Percentiles rank a stretch among this genome's conserved stretches.
Evolutionary conservation across 495 filamentous ascomycete species (phyloP).

Genomic region (Aspergillus taichungensis): DNA sequence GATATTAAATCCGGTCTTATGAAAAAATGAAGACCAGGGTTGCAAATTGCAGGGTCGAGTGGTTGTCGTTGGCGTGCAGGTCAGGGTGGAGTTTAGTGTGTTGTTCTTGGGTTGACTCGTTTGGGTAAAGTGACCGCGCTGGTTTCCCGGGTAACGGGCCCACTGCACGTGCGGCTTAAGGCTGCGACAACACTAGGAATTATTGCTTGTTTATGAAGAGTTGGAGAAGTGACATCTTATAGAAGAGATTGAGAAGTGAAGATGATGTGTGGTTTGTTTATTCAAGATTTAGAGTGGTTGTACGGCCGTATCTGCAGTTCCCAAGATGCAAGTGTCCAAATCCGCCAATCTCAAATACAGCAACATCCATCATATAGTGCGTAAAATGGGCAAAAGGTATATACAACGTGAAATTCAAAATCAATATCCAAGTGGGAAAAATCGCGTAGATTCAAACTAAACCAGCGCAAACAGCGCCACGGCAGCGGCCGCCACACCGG

Average conservation of each 20-base stretch:
- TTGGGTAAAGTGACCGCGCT: background rate
- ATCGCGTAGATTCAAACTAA: no score
- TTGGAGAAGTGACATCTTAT: no score
- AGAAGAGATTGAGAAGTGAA: no score
- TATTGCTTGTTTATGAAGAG: background rate
- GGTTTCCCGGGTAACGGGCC: constrained; percentile 7
- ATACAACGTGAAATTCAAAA: background rate
- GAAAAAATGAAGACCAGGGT: no score
- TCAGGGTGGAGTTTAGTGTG: no score
- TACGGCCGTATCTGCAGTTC: no score
- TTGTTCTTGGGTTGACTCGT: constrained; percentile 2
- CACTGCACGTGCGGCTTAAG: background rate
- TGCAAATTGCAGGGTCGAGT: no score
- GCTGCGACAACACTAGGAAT: background rate
- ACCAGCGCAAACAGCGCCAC: constrained; percentile 19
- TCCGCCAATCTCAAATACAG: no score
- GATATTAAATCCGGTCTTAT: background rate
- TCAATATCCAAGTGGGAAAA: background rate
- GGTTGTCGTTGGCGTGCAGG: no score
- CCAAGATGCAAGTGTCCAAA: no score
- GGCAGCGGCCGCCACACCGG: constrained; percentile 13
- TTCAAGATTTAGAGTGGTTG: no score
- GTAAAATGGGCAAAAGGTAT: background rate
- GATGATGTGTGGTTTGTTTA: no score
- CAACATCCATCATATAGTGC: background rate